These are phyloP conservation scores for Ceratocystiopsis sp. DNA, from an alignment of 2,329 filamentous ascomycete genomes.

Conservation along the genomic window DNA sequence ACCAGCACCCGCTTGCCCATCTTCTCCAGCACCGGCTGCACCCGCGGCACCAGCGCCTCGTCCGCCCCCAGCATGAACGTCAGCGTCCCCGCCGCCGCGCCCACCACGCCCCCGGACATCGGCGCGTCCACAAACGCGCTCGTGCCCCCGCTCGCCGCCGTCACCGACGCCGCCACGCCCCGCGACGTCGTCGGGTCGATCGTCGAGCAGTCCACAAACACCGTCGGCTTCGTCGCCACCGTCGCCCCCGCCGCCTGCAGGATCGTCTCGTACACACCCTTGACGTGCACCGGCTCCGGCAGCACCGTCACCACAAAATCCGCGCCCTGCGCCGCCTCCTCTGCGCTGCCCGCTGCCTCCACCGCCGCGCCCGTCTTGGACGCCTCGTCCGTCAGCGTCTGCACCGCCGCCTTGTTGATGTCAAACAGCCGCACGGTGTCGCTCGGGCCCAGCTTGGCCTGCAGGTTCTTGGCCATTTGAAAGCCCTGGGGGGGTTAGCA, in stretches of 20 bases:
- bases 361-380: conserved; percentile 26
- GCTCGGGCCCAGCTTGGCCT: conserved; percentile 32
- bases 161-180: conserved; percentile 53
- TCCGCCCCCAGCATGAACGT: conserved; percentile 85
- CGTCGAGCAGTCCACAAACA: conserved; percentile 94
- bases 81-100: conserved; percentile 69
- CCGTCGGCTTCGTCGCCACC: conserved; percentile 32
- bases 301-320: conserved; percentile 77
- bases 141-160: conserved; percentile 22
- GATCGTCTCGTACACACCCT: conserved; percentile 64
- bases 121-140: conserved; percentile 75
- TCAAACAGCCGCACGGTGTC: conserved; percentile 39
- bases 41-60: conserved; percentile 41
- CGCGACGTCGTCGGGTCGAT: conserved; percentile 81
- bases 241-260: conserved; percentile 36
- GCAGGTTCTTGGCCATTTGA: conserved; percentile 46
- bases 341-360: conserved; percentile 26
- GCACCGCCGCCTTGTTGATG: conserved; percentile 32
- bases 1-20: conserved; percentile 84
- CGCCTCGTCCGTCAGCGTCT: conserved; percentile 31
- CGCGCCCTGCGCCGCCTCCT: conserved; percentile 32
- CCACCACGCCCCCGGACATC: conserved; percentile 92
- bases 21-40: conserved; percentile 51
- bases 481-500: conserved; percentile 22
- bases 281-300: conserved; percentile 77